Percentiles rank a stretch among this genome's conserved stretches.
Evolutionary conservation across 176 grass and related monocot genomes (phyloP).

Genomic region (Triticum urartu): DNA sequence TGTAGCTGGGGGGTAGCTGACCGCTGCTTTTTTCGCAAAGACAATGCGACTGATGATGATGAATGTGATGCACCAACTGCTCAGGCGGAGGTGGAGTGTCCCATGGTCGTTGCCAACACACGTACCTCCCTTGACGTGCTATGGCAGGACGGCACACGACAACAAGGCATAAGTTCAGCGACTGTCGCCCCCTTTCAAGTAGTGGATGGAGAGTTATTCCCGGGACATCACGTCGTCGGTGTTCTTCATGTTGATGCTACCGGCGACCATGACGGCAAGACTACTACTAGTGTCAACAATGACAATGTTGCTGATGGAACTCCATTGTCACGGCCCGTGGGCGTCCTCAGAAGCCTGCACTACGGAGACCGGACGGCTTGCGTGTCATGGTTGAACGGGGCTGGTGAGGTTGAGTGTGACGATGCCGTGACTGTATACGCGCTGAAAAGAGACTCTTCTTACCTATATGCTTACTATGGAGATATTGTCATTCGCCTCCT

Average conservation of each 20-base stretch:
- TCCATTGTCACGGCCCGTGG: not conserved
- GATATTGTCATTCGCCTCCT: not conserved
- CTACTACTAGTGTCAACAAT: not conserved
- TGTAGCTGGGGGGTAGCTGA: not conserved
- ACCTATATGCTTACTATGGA: not conserved
- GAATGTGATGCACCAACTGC: no score
- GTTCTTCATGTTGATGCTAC: not conserved
- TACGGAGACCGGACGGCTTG: not conserved
- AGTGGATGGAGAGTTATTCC: not conserved
- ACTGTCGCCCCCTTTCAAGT: not conserved
- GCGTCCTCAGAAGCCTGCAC: not conserved
- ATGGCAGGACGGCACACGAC: conserved; percentile 8
- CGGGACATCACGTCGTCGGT: not conserved
- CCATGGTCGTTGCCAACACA: not conserved
- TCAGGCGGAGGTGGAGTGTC: not conserved
- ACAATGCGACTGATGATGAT: not conserved
- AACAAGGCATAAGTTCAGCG: not conserved
- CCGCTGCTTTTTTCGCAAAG: not conserved
- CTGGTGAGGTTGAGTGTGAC: not conserved
- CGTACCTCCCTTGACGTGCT: not conserved
- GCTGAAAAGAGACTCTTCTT: not conserved
- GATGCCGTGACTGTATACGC: not conserved
- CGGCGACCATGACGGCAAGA: no score
- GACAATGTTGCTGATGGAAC: not conserved
- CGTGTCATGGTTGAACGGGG: not conserved